phyloP scores from a whole-genome alignment of 306 rosid genomes.

The Pterocarpus macrocarpus region DNA sequence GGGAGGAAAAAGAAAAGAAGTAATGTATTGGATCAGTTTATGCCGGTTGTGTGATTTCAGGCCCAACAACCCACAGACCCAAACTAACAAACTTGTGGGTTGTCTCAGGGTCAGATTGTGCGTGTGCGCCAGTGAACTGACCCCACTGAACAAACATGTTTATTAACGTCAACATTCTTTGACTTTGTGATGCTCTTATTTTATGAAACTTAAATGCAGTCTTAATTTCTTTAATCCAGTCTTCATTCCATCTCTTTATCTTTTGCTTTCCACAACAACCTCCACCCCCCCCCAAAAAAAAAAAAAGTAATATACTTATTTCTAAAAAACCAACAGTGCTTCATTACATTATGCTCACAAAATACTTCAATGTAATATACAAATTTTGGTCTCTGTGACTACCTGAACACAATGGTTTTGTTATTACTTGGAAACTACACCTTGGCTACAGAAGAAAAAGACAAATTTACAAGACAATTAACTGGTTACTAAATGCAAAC shows the following conservation, averaged over 20 bases:
- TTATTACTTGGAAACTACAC: conserved; percentile 10
- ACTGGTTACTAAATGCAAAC: conserved; percentile 20
- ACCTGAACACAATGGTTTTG: conserved; percentile 12
- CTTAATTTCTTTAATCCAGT: background rate
- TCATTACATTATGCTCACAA: background rate
- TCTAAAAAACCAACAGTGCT: background rate
- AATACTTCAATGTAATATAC: background rate
- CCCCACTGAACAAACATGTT: background rate
- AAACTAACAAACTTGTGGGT: background rate
- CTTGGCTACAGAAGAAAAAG: conserved; percentile 24
- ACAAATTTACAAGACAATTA: conserved; percentile 25
- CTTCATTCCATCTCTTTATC: background rate
- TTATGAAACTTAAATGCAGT: background rate
- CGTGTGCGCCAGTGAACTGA: background rate
- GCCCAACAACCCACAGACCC: background rate
- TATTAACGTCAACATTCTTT: background rate
- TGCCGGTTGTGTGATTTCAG: conserved; percentile 5
- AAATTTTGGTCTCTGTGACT: conserved; percentile 1
- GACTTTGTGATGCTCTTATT: background rate
- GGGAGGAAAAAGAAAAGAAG: no score
- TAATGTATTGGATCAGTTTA: background rate
- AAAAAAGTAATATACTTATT: background rate
- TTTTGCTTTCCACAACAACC: background rate
- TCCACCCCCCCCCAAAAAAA: background rate
- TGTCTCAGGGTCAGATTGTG: background rate